Base-by-base conservation (phyloP, 768 basidiomycete species). In the Suillus clintonianus region DNA sequence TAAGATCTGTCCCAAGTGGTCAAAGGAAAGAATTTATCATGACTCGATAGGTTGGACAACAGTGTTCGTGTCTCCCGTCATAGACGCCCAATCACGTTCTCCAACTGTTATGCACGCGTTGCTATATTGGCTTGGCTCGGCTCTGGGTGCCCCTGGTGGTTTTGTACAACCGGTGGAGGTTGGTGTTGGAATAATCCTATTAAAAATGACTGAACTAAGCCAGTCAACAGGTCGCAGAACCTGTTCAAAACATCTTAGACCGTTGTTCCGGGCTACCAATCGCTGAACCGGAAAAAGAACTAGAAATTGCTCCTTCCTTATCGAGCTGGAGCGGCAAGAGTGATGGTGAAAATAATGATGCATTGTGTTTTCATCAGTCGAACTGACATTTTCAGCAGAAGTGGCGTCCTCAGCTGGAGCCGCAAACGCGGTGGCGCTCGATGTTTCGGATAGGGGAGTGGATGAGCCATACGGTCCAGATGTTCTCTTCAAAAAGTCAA, bases 61-160 rank as follows among this genome's bases (percentile, higher is more conserved):
- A 4, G 87, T 80, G 2, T 87, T 82, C 61, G 79, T 86, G 42
- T 82, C 84, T 11, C 74, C 77, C 14, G 78, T 85, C 5, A 79
- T 82, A 64, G 69, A 76, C 50, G 79, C 75, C 51, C 72, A 81
- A 61, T 65, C 76, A 14, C 71, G 72, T 50, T 73, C 79, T n/a
- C 86, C 85, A 10, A 82, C 84, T 9, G 77, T 86, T 32, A 71
- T 84, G 57, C 83, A 87, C 68, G 79, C 78, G 63, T 72, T 87
- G 17, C 74, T 82, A 32, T 88, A 81, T 70, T 89, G 87, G 87
- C 68, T 86, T 48, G 78, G 81, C 19, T 86, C 86, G 39, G 83
- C 85, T n/a, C 74, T 77, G 57, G 70, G 70, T 58, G 56, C 72
- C 37, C 67, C 75, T 34, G 76, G 71, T 48, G 74, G 76, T 1